A percentile compares a stretch with the other conserved stretches of the same genome.
phyloP scores from a whole-genome alignment of 2,329 filamentous ascomycete species.

The Aspergillus neotritici region DNA sequence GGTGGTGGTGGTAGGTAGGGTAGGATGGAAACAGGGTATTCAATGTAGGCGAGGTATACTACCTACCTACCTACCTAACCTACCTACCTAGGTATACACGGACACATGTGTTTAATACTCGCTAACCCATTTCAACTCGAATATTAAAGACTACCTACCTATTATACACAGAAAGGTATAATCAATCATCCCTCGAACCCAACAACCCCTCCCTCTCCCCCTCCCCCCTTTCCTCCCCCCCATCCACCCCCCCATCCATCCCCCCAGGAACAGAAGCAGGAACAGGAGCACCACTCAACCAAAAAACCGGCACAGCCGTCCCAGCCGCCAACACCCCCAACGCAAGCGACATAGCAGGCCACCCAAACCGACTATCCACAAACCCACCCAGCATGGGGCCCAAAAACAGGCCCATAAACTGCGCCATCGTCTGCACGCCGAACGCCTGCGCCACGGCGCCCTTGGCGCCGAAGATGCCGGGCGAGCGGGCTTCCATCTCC shows the following conservation, averaged over 20 bases:
- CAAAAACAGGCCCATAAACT: constrained; percentile 54
- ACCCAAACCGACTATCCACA: constrained; percentile 28
- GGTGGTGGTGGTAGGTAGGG: neutral
- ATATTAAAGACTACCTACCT: neutral
- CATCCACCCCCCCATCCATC: neutral
- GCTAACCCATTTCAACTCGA: neutral
- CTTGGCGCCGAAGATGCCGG: constrained; percentile 57
- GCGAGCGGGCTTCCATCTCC: constrained; percentile 56
- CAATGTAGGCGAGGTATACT: too few relatives aligned
- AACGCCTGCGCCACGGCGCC: constrained; percentile 60
- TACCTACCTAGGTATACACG: too few relatives aligned
- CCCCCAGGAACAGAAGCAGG: too few relatives aligned
- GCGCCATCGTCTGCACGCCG: constrained; percentile 59
- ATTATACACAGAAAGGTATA: too few relatives aligned
- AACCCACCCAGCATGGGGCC: constrained; percentile 55
- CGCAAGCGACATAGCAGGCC: constrained; percentile 25
- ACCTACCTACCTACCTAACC: too few relatives aligned
- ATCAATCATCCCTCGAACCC: too few relatives aligned
- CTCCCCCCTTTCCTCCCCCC: constrained; percentile 3
- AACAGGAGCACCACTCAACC: constrained; percentile 7
- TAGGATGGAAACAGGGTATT: too few relatives aligned
- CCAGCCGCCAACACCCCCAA: constrained; percentile 25
- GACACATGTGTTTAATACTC: too few relatives aligned
- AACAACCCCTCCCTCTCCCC: constrained; percentile 9
- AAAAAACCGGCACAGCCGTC: constrained; percentile 24